Conservation (phyloP, 371 early-diverging fungal genomes). For the Nematocida major region DNA sequence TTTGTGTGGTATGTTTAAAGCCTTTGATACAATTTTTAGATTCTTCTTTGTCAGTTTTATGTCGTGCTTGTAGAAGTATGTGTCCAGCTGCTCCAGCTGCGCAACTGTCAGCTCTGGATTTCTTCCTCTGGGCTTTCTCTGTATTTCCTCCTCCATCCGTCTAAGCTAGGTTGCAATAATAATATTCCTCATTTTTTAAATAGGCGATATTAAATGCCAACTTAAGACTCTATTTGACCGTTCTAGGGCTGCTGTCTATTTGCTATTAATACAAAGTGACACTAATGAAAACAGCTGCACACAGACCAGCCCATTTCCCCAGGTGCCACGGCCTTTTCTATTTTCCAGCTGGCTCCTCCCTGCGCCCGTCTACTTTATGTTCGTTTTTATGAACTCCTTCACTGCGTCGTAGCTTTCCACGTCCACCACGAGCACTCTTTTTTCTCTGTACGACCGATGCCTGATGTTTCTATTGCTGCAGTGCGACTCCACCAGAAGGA, state of each 20-base stretch:
- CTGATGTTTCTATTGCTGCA: slow-evolving; percentile 12
- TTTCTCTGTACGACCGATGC: slow-evolving; percentile 37
- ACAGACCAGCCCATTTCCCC: background rate
- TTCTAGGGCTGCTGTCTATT: background rate
- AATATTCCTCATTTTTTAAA: slow-evolving; percentile 1
- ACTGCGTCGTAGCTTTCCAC: slow-evolving; percentile 51
- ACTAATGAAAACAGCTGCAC: background rate
- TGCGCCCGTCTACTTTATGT: slow-evolving; percentile 47
- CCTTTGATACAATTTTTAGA: slow-evolving; percentile 52
- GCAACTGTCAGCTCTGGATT: slow-evolving; percentile 25
- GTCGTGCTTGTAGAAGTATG: slow-evolving; percentile 48
- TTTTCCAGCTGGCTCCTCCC: background rate
- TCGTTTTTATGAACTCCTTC: slow-evolving; percentile 55
- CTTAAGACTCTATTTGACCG: background rate
- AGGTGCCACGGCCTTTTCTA: too few relatives aligned
- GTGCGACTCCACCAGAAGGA: slow-evolving; percentile 52
- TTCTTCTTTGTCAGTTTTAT: slow-evolving; percentile 56
- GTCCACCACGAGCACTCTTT: slow-evolving; percentile 60
- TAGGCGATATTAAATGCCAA: slow-evolving; percentile 15
- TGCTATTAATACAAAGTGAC: background rate
- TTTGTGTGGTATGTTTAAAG: slow-evolving; percentile 54
- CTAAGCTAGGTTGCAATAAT: background rate
- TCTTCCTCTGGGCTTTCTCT: slow-evolving; percentile 31
- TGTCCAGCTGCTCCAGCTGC: slow-evolving; percentile 53
- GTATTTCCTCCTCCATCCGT: slow-evolving; percentile 19